Conservation (phyloP, 2,329 filamentous ascomycete genomes). For the Gliomastix tumulicola region DNA sequence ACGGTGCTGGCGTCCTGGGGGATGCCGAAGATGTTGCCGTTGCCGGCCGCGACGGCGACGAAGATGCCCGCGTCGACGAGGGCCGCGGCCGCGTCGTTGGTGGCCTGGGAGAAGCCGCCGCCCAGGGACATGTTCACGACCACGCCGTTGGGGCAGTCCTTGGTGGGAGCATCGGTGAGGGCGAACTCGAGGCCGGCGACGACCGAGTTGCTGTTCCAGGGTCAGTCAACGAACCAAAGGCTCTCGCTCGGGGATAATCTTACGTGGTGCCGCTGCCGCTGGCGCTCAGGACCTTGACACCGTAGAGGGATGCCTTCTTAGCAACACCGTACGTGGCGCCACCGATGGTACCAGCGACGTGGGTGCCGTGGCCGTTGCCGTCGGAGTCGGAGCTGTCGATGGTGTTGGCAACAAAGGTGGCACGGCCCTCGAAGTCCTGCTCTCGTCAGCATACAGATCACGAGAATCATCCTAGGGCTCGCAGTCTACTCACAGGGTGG, state of each 20-base stretch:
- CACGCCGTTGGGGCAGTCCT: conserved; percentile 20
- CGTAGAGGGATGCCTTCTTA: conserved; percentile 43
- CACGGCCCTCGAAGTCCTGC: conserved; percentile 27
- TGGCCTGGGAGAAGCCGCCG: conserved; percentile 29
- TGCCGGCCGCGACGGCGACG: conserved; percentile 46
- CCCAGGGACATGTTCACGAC: conserved; percentile 52
- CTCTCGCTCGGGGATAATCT: conserved; percentile 4
- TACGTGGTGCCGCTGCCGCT: conserved; percentile 8
- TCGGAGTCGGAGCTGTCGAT: conserved; percentile 31
- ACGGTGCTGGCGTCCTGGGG: conserved; percentile 31
- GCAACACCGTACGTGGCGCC: conserved; percentile 49
- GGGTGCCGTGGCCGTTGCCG: conserved; percentile 48
- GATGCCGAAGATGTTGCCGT: conserved; percentile 33
- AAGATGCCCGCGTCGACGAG: conserved; percentile 37
- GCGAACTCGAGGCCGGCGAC: conserved; percentile 45
- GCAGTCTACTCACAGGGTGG: conserved; percentile 20
- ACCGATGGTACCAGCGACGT: conserved; percentile 49
- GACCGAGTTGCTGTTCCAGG: conserved; percentile 16
- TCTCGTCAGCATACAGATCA: background rate
- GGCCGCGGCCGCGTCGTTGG: conserved; percentile 40
- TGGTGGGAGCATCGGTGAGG: conserved; percentile 25
- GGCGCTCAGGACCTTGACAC: conserved; percentile 44
- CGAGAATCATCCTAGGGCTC: background rate
- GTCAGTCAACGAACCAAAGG: background rate
- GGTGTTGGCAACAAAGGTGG: conserved; percentile 18